Conservation (phyloP, 2,329 filamentous ascomycete genomes). For the Achaetomium macrosporum region DNA sequence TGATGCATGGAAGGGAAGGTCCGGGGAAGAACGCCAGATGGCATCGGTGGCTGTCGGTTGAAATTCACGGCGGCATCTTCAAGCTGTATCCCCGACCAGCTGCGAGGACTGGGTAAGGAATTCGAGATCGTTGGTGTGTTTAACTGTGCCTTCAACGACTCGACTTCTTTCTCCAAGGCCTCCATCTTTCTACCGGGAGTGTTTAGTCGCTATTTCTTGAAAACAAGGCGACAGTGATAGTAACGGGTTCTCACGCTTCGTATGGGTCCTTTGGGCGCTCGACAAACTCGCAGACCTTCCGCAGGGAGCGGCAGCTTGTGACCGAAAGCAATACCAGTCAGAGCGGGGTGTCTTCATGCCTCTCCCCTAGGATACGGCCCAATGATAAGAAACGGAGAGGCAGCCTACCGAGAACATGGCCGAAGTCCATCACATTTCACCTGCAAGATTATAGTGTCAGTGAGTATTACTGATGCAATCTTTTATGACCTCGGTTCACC, state of each 20-base stretch:
- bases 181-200: not conserved
- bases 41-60: not conserved
- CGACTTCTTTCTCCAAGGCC: constrained; percentile 2
- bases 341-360: not conserved
- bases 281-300: constrained; percentile 2
- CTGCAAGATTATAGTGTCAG: not conserved
- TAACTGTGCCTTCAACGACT: constrained; percentile 1
- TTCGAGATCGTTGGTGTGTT: not conserved
- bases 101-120: not conserved
- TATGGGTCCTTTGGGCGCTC: constrained; percentile 4
- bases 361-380: not conserved
- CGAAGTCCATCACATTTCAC: constrained; percentile 3
- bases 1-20: not conserved
- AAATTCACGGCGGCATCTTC: not conserved
- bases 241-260: not conserved
- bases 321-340: not conserved
- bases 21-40: not conserved
- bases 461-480: not conserved
- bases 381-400: not conserved
- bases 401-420: constrained; percentile 1
- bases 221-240: not conserved
- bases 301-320: not conserved
- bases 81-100: not conserved
- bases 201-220: not conserved
- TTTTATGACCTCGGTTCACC: not conserved